These are phyloP conservation scores for Endoconidiophora laricicola DNA, from an alignment of 2,329 filamentous ascomycete species.

Conservation along the genomic window DNA sequence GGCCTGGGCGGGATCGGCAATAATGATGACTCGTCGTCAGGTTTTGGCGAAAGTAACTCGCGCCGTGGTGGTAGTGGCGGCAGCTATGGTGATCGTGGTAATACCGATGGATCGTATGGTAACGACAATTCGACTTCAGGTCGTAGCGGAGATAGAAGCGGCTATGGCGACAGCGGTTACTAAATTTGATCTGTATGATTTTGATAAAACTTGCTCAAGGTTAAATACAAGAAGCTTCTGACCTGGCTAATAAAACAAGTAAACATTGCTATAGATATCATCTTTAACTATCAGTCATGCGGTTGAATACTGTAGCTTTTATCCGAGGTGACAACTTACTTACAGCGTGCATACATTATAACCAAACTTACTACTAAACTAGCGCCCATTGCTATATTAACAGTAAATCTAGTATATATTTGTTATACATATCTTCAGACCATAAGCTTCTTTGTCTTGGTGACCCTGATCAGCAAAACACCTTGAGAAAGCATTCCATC, in stretches of 20 bases:
- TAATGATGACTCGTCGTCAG: conserved; percentile 15
- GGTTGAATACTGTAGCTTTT: no score
- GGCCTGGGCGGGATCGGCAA: conserved; percentile 6
- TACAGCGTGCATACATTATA: no score
- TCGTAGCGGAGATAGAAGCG: conserved; percentile 15
- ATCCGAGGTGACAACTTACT: no score
- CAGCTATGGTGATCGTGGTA: neutral
- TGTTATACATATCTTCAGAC: no score
- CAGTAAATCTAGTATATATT: no score
- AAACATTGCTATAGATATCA: no score
- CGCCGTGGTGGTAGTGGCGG: conserved; percentile 12
- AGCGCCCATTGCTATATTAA: no score
- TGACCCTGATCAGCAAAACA: conserved; percentile 56
- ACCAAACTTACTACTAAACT: no score
- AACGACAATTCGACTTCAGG: no score
- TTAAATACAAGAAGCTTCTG: no score
- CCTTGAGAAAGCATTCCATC: conserved; percentile 51
- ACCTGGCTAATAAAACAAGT: no score
- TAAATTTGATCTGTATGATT: conserved; percentile 14
- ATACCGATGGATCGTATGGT: conserved; percentile 15
- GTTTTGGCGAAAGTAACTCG: conserved; percentile 14
- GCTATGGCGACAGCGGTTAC: conserved; percentile 14
- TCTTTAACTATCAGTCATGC: no score
- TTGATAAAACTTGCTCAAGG: neutral
- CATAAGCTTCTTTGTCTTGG: conserved; percentile 31